Evolutionary conservation across 805 yeast species (phyloP), one percentile per base, ranked within the genome.

Genomic region (Saturnispora sekii): DNA sequence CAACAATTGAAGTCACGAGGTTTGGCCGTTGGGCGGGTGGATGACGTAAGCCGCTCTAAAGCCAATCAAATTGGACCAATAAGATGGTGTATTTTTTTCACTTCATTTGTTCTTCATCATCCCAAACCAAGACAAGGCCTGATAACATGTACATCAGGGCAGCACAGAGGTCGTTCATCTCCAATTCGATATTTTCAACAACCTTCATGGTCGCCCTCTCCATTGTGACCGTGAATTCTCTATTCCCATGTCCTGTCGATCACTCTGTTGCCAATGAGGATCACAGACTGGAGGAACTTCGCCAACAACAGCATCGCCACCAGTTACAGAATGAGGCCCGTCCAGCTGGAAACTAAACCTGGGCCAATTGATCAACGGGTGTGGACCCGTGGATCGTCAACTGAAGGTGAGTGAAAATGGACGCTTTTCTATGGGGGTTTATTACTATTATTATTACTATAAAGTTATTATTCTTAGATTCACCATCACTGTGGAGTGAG

Each of bases 191-290:
- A 48, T 83, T 83, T 62, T 75, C 81, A 18, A 77, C 87, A 15
- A 82, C 93, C 0, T 82, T 82, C 50, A 70, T 81, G n/a, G 76
- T 84, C 28, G 82, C 89, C 32, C 74, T 83, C 47, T 74, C 82
- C 11, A 43, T 65, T 35, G 69, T 64, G 28, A 46, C 59, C 26
- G 61, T 64, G 17, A 65, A 63, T 45, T 55, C 59, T 18, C 43
- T 64, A 2, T 56, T 65, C 35, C 67, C 68, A 14, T 65, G 69
- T 56, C 69, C 77, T 18, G 74, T 72, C 46, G 77, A 77, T 36
- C 52, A 58, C 40, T 64, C 62, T 37, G 55, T 74, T 48, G 65
- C 59, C 26, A 63, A 63, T 45, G 63, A 61, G 10, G 55, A 64
- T 21, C 30, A 54, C 44, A 26, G 54, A 54, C 35, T 44, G 52